Conservation (phyloP, 192 early-diverging fungal species). For the Geosiphon pyriformis region DNA sequence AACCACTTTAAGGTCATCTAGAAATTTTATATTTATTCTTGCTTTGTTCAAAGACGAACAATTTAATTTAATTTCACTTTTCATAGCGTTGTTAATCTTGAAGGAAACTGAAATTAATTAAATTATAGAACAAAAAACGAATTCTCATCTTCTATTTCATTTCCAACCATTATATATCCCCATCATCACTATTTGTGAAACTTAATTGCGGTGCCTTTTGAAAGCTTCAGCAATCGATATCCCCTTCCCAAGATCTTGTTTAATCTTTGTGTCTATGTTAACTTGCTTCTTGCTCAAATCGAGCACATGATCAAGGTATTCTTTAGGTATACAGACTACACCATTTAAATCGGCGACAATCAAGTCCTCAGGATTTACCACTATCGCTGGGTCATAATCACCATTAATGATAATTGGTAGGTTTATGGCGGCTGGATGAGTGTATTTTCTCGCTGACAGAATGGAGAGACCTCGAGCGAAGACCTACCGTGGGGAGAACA, state of each 20-base stretch:
- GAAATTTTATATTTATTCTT: too few species aligned
- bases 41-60: too few species aligned
- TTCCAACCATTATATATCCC: too few species aligned
- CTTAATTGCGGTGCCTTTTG: constrained; percentile 41
- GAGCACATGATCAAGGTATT: constrained; percentile 39
- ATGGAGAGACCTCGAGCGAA: constrained; percentile 49
- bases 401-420: constrained; percentile 41
- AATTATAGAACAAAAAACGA: too few species aligned
- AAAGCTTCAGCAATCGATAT: constrained; percentile 43
- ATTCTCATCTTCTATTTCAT: too few species aligned
- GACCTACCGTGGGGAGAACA: constrained; percentile 32
- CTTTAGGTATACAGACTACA: constrained; percentile 46
- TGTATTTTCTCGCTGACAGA: constrained; percentile 41
- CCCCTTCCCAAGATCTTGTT: constrained; percentile 43
- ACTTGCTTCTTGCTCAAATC: constrained; percentile 41
- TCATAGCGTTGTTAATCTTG: too few species aligned
- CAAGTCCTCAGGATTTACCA: constrained; percentile 49
- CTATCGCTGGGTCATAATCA: constrained; percentile 34
- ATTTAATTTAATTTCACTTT: too few species aligned
- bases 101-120: too few species aligned
- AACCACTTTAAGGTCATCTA: too few species aligned
- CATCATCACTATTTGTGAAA: too few species aligned
- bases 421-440: constrained; percentile 41
- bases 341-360: constrained; percentile 54
- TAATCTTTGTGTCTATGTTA: constrained; percentile 46